Percentiles rank a stretch among this genome's conserved stretches.
Conservation (phyloP, 2,329 filamentous ascomycete species). For the Colletotrichum brevisporum region DNA sequence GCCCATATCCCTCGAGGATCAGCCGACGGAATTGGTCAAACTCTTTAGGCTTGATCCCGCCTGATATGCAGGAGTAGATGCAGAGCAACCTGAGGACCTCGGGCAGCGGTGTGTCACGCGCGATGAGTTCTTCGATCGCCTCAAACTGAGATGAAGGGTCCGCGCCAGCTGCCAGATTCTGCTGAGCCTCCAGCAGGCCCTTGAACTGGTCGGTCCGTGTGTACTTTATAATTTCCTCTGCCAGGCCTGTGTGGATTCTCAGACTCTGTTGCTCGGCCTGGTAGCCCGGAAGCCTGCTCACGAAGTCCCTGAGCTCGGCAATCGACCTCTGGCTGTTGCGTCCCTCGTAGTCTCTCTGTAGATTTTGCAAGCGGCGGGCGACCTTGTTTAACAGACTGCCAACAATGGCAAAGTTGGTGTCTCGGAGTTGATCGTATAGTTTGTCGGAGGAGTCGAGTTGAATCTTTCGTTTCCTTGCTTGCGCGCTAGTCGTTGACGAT, state of each 20-base stretch:
- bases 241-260: constrained; percentile 91
- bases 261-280: constrained; percentile 94
- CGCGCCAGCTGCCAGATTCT: constrained; percentile 91
- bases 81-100: constrained; percentile 89
- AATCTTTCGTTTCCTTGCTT: constrained; percentile 86
- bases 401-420: constrained; percentile 96
- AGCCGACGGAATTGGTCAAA: constrained; percentile 90
- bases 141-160: constrained; percentile 93
- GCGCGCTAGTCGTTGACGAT: constrained; percentile 65
- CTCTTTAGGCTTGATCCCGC: constrained; percentile 89
- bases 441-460: constrained; percentile 91
- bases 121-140: constrained; percentile 93
- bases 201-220: constrained; percentile 92
- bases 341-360: constrained; percentile 89
- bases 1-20: constrained; percentile 92
- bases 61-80: constrained; percentile 90
- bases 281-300: constrained; percentile 91
- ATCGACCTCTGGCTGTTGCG: constrained; percentile 90
- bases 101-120: constrained; percentile 84
- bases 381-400: constrained; percentile 91
- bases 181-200: constrained; percentile 90
- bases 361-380: constrained; percentile 84
- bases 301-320: constrained; percentile 90
- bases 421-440: constrained; percentile 87
- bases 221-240: constrained; percentile 95